A percentile compares a stretch with the other conserved stretches of the same genome.
Evolutionary conservation across 768 basidiomycete species (phyloP).

Genomic region (Suillus fuscotomentosus): DNA sequence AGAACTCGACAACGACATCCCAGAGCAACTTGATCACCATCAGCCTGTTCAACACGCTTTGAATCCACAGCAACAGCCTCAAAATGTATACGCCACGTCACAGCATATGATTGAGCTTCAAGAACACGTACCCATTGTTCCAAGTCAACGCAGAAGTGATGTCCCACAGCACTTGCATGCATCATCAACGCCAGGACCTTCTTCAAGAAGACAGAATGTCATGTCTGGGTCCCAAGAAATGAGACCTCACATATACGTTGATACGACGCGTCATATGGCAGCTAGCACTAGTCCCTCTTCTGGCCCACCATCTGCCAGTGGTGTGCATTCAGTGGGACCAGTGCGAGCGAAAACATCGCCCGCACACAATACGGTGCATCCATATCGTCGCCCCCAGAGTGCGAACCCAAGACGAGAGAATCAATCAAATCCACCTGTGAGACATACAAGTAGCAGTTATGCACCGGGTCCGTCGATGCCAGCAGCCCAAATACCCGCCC

Average conservation of each 20-base stretch:
- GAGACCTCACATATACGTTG: slow-evolving; percentile 33
- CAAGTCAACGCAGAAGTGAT: slow-evolving; percentile 28
- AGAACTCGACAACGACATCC: slow-evolving; percentile 30
- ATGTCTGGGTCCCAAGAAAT: slow-evolving; percentile 22
- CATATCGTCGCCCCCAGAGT: slow-evolving; percentile 17
- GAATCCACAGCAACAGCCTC: slow-evolving; percentile 28
- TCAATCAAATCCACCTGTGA: slow-evolving; percentile 28
- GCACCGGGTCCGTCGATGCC: slow-evolving; percentile 10
- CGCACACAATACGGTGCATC: slow-evolving; percentile 4
- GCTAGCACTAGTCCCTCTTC: slow-evolving; percentile 30
- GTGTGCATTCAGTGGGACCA: slow-evolving; percentile 21
- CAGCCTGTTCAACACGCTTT: slow-evolving; percentile 20
- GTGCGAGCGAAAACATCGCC: slow-evolving; percentile 27
- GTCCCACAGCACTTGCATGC: slow-evolving; percentile 21
- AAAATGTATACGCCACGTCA: slow-evolving; percentile 19
- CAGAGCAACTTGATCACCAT: slow-evolving; percentile 37
- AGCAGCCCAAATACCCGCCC: slow-evolving; percentile 5
- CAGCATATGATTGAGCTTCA: slow-evolving; percentile 21
- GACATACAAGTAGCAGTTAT: slow-evolving; percentile 22
- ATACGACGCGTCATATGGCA: slow-evolving; percentile 27
- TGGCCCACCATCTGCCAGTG: slow-evolving; percentile 29
- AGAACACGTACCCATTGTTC: slow-evolving; percentile 29
- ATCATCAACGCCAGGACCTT: slow-evolving; percentile 11
- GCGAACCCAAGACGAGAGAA: slow-evolving; percentile 32
- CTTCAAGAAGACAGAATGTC: slow-evolving; percentile 5